A percentile compares a stretch with the other conserved stretches of the same genome.
phyloP scores from a whole-genome alignment of 2,329 filamentous ascomycete genomes.

The Lachnellula arida region DNA sequence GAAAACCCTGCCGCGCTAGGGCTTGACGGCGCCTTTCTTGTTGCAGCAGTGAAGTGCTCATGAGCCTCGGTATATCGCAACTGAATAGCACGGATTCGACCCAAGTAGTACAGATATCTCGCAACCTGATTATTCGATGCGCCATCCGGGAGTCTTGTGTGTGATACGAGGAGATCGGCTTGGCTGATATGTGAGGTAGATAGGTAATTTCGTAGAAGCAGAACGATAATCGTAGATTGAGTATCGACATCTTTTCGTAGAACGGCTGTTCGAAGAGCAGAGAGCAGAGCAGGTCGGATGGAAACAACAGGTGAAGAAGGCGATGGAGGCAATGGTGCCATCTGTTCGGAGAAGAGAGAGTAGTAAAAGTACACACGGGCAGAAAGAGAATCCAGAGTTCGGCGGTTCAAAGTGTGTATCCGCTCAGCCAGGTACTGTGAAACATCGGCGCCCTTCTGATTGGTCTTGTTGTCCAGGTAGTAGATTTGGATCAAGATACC shows the following conservation, averaged over 20 bases:
- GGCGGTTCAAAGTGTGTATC: conserved; percentile 84
- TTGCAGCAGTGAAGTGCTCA: conserved; percentile 87
- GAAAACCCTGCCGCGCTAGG: conserved; percentile 89
- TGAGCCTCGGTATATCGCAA: conserved; percentile 96
- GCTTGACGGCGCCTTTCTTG: conserved; percentile 89
- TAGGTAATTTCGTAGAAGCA: conserved; percentile 93
- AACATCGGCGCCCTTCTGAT: conserved; percentile 76
- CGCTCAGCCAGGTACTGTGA: conserved; percentile 78
- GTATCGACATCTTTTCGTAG: conserved; percentile 95
- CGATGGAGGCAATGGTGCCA: conserved; percentile 81
- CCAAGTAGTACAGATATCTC: conserved; percentile 94
- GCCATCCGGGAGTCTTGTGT: conserved; percentile 90
- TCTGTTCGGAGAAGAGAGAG: conserved; percentile 89
- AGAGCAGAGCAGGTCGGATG: conserved; percentile 80
- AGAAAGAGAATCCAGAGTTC: conserved; percentile 88
- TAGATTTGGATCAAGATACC: conserved; percentile 83
- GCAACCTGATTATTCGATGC: conserved; percentile 98
- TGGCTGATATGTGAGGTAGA: conserved; percentile 95
- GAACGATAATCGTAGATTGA: conserved; percentile 92
- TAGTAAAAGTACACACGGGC: conserved; percentile 99
- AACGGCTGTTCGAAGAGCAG: conserved; percentile 89
- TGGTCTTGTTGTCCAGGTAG: conserved; percentile 79
- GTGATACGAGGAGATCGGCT: conserved; percentile 90
- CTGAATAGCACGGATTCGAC: conserved; percentile 93
- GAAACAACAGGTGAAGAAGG: conserved; percentile 81